phyloP scores from a whole-genome alignment of 306 rosid species.

The Aeschynomene evenia region DNA sequence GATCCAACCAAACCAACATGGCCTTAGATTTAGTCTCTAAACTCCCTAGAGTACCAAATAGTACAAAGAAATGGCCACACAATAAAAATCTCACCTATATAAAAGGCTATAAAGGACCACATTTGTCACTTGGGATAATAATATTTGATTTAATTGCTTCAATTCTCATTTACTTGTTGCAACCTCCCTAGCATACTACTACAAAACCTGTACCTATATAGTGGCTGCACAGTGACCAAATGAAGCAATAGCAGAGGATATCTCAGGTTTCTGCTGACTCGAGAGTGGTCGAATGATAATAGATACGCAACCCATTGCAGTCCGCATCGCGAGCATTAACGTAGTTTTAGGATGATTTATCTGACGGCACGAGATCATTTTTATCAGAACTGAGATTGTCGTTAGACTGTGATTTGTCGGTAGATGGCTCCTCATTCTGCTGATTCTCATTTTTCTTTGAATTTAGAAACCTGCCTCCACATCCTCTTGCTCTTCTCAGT shows the following conservation, averaged over 20 bases:
- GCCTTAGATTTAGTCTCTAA: slow-evolving; percentile 14
- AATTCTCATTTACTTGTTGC: slow-evolving; percentile 44
- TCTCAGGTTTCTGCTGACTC: slow-evolving; percentile 30
- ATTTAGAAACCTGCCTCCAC: slow-evolving; percentile 92
- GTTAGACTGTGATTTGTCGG: slow-evolving; percentile 53
- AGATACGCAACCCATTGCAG: slow-evolving; percentile 1
- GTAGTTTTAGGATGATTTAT: slow-evolving; percentile 46
- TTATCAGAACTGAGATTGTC: slow-evolving; percentile 65
- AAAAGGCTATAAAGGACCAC: slow-evolving; percentile 18
- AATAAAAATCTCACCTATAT: slow-evolving; percentile 31
- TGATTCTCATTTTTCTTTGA: slow-evolving; percentile 68
- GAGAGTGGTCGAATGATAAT: slow-evolving; percentile 28
- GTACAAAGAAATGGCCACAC: slow-evolving; percentile 33
- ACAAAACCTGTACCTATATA: slow-evolving; percentile 66
- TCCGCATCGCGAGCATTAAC: background rate
- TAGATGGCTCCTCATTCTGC: slow-evolving; percentile 49
- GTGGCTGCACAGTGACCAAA: slow-evolving; percentile 44
- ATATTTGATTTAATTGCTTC: slow-evolving; percentile 26
- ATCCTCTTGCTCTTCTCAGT: slow-evolving; percentile 82
- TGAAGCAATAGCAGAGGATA: slow-evolving; percentile 40
- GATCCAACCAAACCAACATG: slow-evolving; percentile 25
- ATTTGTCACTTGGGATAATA: slow-evolving; percentile 21
- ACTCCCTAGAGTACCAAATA: slow-evolving; percentile 23
- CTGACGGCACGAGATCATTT: slow-evolving; percentile 57
- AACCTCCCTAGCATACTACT: slow-evolving; percentile 58